A percentile compares a stretch with the other conserved stretches of the same genome.
Conservation (phyloP, 1,284 basidiomycete genomes). For the Ustilago shanxiensis region DNA sequence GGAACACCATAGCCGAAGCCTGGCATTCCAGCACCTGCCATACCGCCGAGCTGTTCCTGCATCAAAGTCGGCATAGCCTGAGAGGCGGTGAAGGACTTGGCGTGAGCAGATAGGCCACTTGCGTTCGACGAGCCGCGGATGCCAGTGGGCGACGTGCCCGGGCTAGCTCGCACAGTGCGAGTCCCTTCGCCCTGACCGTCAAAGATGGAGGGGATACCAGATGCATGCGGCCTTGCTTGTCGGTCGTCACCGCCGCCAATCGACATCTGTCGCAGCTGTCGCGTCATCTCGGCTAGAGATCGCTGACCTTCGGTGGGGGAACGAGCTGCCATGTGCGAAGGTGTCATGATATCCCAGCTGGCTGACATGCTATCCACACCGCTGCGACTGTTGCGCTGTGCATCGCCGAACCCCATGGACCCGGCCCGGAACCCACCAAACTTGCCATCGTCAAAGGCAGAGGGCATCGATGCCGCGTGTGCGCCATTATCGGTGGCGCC, state of each 20-base stretch:
- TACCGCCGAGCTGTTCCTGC: constrained; percentile 15
- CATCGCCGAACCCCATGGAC: constrained; percentile 21
- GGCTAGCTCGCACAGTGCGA: constrained; percentile 47
- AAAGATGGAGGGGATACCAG: constrained; percentile 20
- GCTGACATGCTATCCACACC: constrained; percentile 47
- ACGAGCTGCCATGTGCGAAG: constrained; percentile 31
- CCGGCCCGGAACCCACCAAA: constrained; percentile 21
- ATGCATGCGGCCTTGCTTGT: constrained; percentile 1
- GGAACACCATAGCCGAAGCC: constrained; percentile 12
- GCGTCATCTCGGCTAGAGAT: constrained; percentile 41
- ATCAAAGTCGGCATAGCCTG: constrained; percentile 18
- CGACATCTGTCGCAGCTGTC: constrained; percentile 45
- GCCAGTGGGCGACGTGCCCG: constrained; percentile 37
- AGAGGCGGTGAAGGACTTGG: constrained; percentile 32
- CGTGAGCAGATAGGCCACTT: constrained; percentile 37
- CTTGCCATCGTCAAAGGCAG: constrained; percentile 31
- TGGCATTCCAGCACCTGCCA: neutral
- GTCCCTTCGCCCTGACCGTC: constrained; percentile 40
- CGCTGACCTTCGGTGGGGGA: constrained; percentile 36
- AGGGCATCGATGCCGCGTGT: constrained; percentile 58
- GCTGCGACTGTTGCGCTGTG: constrained; percentile 9
- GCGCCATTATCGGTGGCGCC: constrained; percentile 30
- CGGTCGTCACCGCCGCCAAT: constrained; percentile 28
- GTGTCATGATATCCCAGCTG: constrained; percentile 47
- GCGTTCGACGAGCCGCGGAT: constrained; percentile 12